Base-by-base conservation (phyloP, 805 yeast species). In the Zygotorulaspora chibaensis region DNA sequence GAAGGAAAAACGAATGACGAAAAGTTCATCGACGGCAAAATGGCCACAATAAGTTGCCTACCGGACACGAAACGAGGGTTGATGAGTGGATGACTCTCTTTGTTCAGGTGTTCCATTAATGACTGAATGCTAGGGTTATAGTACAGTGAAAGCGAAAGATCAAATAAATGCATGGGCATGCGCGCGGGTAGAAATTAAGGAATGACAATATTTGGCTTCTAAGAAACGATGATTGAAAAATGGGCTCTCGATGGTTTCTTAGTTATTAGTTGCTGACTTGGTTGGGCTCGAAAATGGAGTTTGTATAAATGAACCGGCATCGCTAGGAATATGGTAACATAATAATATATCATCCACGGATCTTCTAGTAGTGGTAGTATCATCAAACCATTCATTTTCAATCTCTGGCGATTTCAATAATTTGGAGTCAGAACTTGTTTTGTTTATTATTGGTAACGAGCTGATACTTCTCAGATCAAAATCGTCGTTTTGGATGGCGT, bases 271-370 rank as follows among this genome's bases (percentile, higher is more conserved):
- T 20, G 7, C 20, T 16, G 20, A 17, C 16, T 16, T n/a, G 5
- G 16, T 17, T 13, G 36, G 36, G 20, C 36, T 33, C 4, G 36
- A 13, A 16, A 33, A 13, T 8, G 44, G 25, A 15, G 27, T 38
- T 26, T 49, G 51, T 15, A 35, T 25, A 4, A 59, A 56, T 12
- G 61, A 52, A 36, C 55, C 54, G 15, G 47, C 46, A n/a, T 54
- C 56, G 48, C 62, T 57, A 5, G 56, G 47, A 25, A 52, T 58
- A 18, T 61, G 54, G 33, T 63, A 63, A 43, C 62, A 62, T 34
- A 54, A 46, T 3, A 62, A 50, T 10, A 63, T 55, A 40, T 63
- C 68, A 46, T 61, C 68, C 3, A 62, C 55, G 9, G 65, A 60
- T 28, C 51, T 52, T 27, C 61, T 51, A 5, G 56, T 50, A 23